phyloP scores from a whole-genome alignment of 2,329 filamentous ascomycete genomes.

The Hirsutella minnesotensis region DNA sequence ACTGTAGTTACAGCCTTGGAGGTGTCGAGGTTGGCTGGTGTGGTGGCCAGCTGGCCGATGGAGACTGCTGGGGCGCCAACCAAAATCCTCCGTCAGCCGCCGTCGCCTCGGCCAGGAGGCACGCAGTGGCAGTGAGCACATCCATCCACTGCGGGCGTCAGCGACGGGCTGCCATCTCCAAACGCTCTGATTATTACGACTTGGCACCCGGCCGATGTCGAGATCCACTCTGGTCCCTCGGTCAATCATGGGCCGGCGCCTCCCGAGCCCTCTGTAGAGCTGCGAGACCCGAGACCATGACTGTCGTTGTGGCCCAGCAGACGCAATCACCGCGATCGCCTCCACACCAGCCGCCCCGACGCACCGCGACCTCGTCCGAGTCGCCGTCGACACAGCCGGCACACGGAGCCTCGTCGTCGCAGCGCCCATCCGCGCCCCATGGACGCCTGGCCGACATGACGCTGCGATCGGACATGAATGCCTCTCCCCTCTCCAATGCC shows the following conservation, averaged over 20 bases:
- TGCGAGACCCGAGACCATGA: conserved; percentile 5
- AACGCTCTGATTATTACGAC: not conserved
- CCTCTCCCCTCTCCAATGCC: conserved; percentile 14
- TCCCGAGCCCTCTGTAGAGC: not conserved
- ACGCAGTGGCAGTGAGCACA: too few species aligned
- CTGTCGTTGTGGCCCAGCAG: conserved; percentile 6
- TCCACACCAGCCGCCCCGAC: conserved; percentile 5
- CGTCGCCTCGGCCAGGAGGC: too few species aligned
- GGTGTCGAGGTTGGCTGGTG: too few species aligned
- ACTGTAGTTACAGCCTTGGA: too few species aligned
- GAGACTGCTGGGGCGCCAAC: too few species aligned
- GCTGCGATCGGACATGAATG: conserved; percentile 19
- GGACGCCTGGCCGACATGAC: conserved; percentile 18
- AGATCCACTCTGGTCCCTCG: not conserved
- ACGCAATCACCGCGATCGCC: conserved; percentile 7
- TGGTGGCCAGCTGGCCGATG: too few species aligned
- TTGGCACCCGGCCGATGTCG: not conserved
- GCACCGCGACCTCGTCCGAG: conserved; percentile 13
- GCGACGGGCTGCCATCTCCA: not conserved
- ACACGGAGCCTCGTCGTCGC: conserved; percentile 10
- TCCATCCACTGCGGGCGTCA: too few species aligned
- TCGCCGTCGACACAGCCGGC: conserved; percentile 8
- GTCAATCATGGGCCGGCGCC: conserved; percentile 3
- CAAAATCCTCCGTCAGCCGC: too few species aligned
- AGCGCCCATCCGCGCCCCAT: conserved; percentile 11